Base-by-base conservation (phyloP, 2,329 filamentous ascomycete genomes). In the Boeremia exigua region DNA sequence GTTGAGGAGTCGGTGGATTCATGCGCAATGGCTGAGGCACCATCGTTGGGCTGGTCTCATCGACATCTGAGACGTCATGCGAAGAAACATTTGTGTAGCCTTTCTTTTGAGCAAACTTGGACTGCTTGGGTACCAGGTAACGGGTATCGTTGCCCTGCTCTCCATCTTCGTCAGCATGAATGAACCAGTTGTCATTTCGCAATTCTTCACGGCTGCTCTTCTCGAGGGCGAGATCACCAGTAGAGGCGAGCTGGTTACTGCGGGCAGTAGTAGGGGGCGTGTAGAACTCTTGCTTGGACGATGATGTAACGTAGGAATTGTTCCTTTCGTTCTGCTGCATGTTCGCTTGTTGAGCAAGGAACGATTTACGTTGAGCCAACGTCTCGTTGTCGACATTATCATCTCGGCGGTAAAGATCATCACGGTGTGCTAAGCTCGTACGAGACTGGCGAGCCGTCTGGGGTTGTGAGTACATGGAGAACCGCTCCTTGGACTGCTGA, bases 401-500 rank as follows among this genome's bases (percentile, higher is more conserved):
- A 8, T 70, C 63, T 23, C 59, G 62, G 25, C 60, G 63, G 29
- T 67, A 60, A 19, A 72, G 65, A 44, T 71, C 73, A 11, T 73
- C 66, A 6, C 72, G 67, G 28, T 63, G 62, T 42, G 75, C 69
- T 19, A 79, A 63, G 15, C 75, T 74, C 39, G 70, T 65, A 12
- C 76, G 73, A 23, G 75, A 78, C 38, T 73, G 73, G 30, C 70
- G 66, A 29, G 67, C 65, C 11, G 77, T 73, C 5, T 62, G 60
- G n/a, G 73, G 63, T 48, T 75, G 70, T 5, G 68, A 67, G 57
- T 74, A 75, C 58, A 73, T 86, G 78, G 62, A 87, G 52, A 67
- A 67, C 14, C 64, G 54, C 79, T 53, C 77, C 33, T 81, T 82
- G 0, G 86, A 86, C 61, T 85, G 80, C 45, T 80, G 79, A 34